Conservation (phyloP, 371 early-diverging fungal genomes). For the Mortierella sp. region DNA sequence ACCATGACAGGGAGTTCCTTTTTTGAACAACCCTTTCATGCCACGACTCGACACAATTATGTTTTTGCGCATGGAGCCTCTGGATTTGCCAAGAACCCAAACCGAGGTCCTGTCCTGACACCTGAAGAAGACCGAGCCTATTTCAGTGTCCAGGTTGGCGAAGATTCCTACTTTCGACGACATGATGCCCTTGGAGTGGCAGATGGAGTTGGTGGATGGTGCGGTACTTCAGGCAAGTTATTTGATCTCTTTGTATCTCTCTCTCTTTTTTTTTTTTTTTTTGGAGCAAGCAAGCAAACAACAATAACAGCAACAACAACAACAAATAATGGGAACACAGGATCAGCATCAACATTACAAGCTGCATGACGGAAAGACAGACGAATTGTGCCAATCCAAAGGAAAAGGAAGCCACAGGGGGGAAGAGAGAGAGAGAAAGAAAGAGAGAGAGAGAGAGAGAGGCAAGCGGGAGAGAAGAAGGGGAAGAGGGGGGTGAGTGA, state of each 20-base stretch:
- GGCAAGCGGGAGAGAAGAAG: background rate
- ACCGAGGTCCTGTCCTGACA: slow-evolving; percentile 27
- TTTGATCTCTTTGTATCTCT: slow-evolving; percentile 14
- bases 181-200: slow-evolving; percentile 85
- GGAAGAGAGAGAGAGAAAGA: background rate
- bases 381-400: background rate
- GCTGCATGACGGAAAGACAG: background rate
- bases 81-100: slow-evolving; percentile 79
- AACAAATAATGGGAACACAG: background rate
- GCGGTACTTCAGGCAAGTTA: slow-evolving; percentile 54
- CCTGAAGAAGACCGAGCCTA: slow-evolving; percentile 79
- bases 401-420: background rate
- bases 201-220: slow-evolving; percentile 90
- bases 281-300: too few relatives aligned
- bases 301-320: too few relatives aligned
- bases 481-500: background rate
- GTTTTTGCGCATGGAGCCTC: slow-evolving; percentile 78
- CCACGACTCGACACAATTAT: slow-evolving; percentile 60
- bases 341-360: background rate
- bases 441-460: background rate
- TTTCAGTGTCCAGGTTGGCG: slow-evolving; percentile 81
- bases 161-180: slow-evolving; percentile 84
- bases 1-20: slow-evolving; percentile 14
- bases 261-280: slow-evolving; percentile 7
- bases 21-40: slow-evolving; percentile 54